Evolutionary conservation across 78 protist species (phyloP).

Genomic region (Paulinella micropora): DNA sequence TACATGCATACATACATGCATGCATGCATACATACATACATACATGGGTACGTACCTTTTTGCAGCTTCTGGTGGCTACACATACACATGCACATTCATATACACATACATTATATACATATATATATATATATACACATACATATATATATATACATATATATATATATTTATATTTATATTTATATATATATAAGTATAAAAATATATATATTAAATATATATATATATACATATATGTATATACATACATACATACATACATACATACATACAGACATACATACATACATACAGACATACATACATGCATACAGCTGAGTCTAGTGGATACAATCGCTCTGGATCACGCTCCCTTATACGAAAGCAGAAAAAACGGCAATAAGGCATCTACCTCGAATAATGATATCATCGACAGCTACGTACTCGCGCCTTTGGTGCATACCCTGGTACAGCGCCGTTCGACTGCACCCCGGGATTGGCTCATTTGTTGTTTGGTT

Average conservation of each 20-base stretch:
- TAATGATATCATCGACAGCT: too few species aligned
- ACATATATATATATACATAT: neutral
- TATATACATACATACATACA: neutral
- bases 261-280: neutral
- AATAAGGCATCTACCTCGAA: too few species aligned
- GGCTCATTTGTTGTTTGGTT: too few species aligned
- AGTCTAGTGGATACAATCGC: too few species aligned
- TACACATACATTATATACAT: neutral
- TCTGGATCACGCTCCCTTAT: too few species aligned
- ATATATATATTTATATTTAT: neutral
- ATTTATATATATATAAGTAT: neutral
- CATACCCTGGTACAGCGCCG: too few species aligned
- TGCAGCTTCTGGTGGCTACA: neutral
- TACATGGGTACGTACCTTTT: neutral
- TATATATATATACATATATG: neutral
- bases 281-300: neutral
- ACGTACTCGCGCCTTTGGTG: too few species aligned
- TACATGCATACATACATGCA: neutral
- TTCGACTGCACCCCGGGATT: too few species aligned
- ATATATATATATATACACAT: neutral
- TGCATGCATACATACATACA: neutral
- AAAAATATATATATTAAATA: neutral
- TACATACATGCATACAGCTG: neutral
- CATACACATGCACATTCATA: neutral
- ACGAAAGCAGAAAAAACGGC: too few species aligned